A percentile compares a stretch with the other conserved stretches of the same genome.
These are phyloP conservation scores for Skeletonema costatum DNA, from an alignment of 108 stramenopile genomes.

Conservation along the genomic window DNA sequence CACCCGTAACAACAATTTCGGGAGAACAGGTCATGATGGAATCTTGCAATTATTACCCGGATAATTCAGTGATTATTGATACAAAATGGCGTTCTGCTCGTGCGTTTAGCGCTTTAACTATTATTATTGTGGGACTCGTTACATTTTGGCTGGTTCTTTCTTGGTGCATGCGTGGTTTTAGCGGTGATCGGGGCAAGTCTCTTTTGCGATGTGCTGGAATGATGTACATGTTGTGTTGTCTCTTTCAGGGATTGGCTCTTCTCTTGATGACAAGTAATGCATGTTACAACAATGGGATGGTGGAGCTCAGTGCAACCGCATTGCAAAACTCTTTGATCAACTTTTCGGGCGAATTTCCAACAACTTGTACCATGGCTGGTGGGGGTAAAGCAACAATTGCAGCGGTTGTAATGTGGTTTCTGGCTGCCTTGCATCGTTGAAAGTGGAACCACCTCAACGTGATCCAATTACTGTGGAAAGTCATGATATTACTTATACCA, in stretches of 20 bases:
- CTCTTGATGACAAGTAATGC: slow-evolving; percentile 49
- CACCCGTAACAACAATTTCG: slow-evolving; percentile 12
- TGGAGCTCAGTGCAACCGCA: neutral
- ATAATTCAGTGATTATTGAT: slow-evolving; percentile 19
- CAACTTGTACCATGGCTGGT: slow-evolving; percentile 22
- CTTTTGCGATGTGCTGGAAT: slow-evolving; percentile 13
- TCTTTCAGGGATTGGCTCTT: slow-evolving; percentile 51
- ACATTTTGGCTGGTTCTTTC: slow-evolving; percentile 35
- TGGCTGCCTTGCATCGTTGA: slow-evolving; percentile 38
- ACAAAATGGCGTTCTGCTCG: slow-evolving; percentile 41
- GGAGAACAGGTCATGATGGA: slow-evolving; percentile 20
- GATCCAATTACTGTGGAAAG: slow-evolving; percentile 31
- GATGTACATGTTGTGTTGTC: slow-evolving; percentile 27
- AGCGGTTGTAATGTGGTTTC: slow-evolving; percentile 47
- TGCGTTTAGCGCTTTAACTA: slow-evolving; percentile 41
- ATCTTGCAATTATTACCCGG: slow-evolving; percentile 30
- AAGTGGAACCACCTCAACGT: slow-evolving; percentile 29
- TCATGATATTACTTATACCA: slow-evolving; percentile 51
- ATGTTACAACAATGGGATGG: slow-evolving; percentile 30
- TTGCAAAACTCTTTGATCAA: neutral
- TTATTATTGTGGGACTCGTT: slow-evolving; percentile 41
- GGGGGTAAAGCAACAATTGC: slow-evolving; percentile 47
- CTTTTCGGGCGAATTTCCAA: slow-evolving; percentile 8
- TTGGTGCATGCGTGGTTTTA: slow-evolving; percentile 18
- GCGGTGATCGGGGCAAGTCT: neutral